Evolutionary conservation across 2,329 filamentous ascomycete species (phyloP).

Genomic region (Epicoccum sorghinum): DNA sequence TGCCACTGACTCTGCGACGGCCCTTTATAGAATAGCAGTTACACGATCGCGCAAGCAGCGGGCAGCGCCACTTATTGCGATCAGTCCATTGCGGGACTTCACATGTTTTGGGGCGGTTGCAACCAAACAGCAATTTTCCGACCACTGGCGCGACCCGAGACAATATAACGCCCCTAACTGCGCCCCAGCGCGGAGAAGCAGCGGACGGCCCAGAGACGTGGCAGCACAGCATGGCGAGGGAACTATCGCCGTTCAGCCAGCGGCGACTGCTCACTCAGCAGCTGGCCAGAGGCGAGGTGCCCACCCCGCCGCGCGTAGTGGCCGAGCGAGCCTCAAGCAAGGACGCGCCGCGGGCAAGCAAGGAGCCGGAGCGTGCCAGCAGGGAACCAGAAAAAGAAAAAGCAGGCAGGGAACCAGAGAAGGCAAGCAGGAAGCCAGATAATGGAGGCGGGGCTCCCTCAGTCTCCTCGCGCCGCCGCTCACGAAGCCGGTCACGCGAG

Average conservation of each 20-base stretch:
- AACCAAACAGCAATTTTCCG: background rate
- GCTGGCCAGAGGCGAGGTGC: slow-evolving; percentile 23
- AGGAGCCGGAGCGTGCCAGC: slow-evolving; percentile 11
- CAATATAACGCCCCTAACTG: slow-evolving; percentile 1
- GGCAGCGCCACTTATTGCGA: slow-evolving; percentile 3
- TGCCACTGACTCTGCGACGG: slow-evolving; percentile 1
- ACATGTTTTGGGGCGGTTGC: background rate
- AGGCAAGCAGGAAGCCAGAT: slow-evolving; percentile 14
- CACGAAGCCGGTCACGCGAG: slow-evolving; percentile 25
- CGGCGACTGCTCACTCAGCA: slow-evolving; percentile 38
- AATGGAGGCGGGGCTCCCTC: slow-evolving; percentile 13
- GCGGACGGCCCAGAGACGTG: background rate
- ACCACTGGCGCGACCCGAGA: slow-evolving; percentile 6
- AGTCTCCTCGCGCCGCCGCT: slow-evolving; percentile 15
- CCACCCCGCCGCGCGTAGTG: slow-evolving; percentile 25
- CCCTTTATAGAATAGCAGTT: slow-evolving; percentile 8
- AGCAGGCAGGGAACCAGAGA: slow-evolving; percentile 19
- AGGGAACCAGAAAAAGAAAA: slow-evolving; percentile 8
- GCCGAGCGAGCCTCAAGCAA: slow-evolving; percentile 15
- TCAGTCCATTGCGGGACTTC: background rate
- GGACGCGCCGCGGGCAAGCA: slow-evolving; percentile 16
- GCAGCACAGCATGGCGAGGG: slow-evolving; percentile 30
- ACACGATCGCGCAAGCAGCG: background rate
- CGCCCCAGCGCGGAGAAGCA: background rate
- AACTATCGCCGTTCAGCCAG: slow-evolving; percentile 42